Evolutionary conservation across 2,329 filamentous ascomycete species (phyloP).

Genomic region (Neofusicoccum laricinum): DNA sequence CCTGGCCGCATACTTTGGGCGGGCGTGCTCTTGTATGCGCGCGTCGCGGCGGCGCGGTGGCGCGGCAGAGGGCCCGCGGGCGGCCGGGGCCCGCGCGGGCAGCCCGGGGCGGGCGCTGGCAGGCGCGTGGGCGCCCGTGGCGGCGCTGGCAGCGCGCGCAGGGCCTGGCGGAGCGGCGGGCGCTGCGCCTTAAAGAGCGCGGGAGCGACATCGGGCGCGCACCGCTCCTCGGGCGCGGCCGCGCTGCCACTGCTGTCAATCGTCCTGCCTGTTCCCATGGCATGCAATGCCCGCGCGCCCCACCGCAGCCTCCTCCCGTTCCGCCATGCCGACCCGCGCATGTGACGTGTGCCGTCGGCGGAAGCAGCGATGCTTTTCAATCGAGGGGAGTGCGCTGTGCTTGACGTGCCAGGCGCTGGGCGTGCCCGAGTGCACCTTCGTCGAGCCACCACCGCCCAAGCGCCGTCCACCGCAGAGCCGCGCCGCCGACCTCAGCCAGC

Average conservation of each 20-base stretch:
- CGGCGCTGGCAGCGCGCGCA: no score
- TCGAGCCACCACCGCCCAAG: neutral
- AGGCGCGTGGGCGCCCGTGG: no score
- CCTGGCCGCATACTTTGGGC: neutral
- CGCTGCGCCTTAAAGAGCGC: neutral
- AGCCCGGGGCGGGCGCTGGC: no score
- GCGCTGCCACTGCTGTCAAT: no score
- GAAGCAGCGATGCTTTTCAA: constrained; percentile 16
- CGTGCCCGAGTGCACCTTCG: neutral
- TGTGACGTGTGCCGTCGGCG: constrained; percentile 18
- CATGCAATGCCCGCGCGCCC: neutral
- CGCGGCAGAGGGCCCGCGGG: neutral
- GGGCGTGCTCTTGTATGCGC: neutral
- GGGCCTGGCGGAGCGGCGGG: neutral
- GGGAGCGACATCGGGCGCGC: neutral
- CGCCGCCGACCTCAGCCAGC: neutral
- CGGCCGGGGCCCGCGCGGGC: neutral
- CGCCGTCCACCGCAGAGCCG: neutral
- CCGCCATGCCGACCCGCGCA: neutral
- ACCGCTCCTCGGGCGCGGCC: neutral
- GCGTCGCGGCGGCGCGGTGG: neutral
- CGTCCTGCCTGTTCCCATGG: no score
- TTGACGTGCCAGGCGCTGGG: neutral
- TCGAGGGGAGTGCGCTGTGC: neutral
- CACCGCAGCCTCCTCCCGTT: neutral